phyloP scores from a whole-genome alignment of 2,329 filamentous ascomycete species.

The Pestalotiopsis sp. region DNA sequence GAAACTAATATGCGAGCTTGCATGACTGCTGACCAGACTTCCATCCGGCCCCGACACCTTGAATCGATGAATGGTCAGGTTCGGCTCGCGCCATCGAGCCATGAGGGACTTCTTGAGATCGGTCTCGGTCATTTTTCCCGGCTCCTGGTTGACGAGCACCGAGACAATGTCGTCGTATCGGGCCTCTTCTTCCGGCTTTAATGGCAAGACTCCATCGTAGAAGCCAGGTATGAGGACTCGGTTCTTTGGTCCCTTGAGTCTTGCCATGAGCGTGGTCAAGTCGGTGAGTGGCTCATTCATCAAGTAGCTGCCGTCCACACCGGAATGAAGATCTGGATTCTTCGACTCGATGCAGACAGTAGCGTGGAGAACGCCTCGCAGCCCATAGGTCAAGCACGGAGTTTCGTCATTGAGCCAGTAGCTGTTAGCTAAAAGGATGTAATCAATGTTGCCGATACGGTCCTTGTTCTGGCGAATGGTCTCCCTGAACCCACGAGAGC shows the following conservation, averaged over 20 bases:
- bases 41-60: conserved; percentile 91
- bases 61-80: conserved; percentile 90
- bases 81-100: conserved; percentile 93
- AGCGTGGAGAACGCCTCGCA: conserved; percentile 91
- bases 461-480: conserved; percentile 79
- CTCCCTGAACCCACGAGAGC: conserved; percentile 86
- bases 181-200: conserved; percentile 75
- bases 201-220: conserved; percentile 79
- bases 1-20: conserved; percentile 85
- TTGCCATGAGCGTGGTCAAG: conserved; percentile 79
- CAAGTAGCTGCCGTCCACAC: conserved; percentile 91
- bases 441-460: conserved; percentile 88
- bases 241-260: conserved; percentile 79
- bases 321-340: conserved; percentile 88
- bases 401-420: conserved; percentile 98
- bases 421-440: conserved; percentile 93
- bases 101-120: conserved; percentile 84
- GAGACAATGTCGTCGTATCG: conserved; percentile 84
- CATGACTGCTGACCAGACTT: conserved; percentile 87
- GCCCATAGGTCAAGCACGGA: conserved; percentile 91
- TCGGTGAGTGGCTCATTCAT: conserved; percentile 92
- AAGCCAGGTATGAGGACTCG: conserved; percentile 84
- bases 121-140: conserved; percentile 59
- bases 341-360: conserved; percentile 86
- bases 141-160: conserved; percentile 73